Evolutionary conservation across 2,329 filamentous ascomycete species (phyloP).

Genomic region (Tricladium varicosporioides): DNA sequence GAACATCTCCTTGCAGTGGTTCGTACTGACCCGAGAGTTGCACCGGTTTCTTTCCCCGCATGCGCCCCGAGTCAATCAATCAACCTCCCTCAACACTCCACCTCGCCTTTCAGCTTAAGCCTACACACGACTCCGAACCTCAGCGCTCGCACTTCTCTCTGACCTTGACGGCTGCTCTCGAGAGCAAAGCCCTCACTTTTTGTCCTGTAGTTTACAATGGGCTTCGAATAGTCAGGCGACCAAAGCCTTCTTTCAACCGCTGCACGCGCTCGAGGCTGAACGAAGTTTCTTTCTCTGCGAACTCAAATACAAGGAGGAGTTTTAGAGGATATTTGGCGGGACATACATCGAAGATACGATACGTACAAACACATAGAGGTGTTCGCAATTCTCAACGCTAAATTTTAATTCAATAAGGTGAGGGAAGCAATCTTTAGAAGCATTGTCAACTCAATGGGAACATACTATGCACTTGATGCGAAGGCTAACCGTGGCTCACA

Average conservation of each 20-base stretch:
- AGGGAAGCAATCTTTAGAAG: neutral
- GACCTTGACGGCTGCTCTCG: constrained; percentile 9
- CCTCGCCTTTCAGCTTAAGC: neutral
- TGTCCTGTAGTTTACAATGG: constrained; percentile 29
- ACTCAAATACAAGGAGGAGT: constrained; percentile 17
- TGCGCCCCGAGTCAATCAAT: constrained; percentile 7
- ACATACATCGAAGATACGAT: constrained; percentile 20
- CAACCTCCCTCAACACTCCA: neutral
- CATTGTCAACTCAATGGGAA: no score
- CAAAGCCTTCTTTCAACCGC: constrained; percentile 23
- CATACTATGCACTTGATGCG: no score
- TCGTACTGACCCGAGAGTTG: constrained; percentile 9
- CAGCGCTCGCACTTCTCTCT: neutral
- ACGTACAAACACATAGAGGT: constrained; percentile 17
- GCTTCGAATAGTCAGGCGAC: constrained; percentile 31
- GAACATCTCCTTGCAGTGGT: neutral
- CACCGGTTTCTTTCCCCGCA: constrained; percentile 19
- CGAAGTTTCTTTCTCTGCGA: constrained; percentile 21
- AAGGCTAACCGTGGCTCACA: no score
- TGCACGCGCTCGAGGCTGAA: constrained; percentile 27
- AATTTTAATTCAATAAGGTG: constrained; percentile 5
- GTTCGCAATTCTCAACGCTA: constrained; percentile 19
- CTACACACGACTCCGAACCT: neutral
- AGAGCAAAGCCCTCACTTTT: constrained; percentile 21
- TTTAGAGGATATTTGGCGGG: constrained; percentile 23